Percentiles rank a stretch among this genome's conserved stretches.
phyloP scores from a whole-genome alignment of 2,329 filamentous ascomycete species.

The Remersonia thermophila region DNA sequence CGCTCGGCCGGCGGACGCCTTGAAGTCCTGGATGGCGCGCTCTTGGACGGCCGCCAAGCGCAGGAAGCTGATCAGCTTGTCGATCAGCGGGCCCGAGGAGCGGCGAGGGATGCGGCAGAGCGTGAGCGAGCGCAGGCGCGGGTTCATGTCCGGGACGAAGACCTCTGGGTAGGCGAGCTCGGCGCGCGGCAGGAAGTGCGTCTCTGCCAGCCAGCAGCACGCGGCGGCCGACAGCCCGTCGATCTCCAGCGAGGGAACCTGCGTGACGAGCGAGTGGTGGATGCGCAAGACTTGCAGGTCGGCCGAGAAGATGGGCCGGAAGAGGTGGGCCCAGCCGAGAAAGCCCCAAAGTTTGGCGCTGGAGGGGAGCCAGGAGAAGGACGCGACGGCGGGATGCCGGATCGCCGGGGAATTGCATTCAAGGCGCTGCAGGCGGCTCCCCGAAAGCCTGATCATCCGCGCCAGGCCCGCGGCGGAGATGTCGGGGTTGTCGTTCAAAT shows the following conservation, averaged over 20 bases:
- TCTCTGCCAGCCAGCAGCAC: conserved; percentile 33
- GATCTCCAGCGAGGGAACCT: conserved; percentile 33
- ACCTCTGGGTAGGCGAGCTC: conserved; percentile 34
- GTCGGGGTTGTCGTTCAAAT: conserved; percentile 34
- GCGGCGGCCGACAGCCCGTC: conserved; percentile 25
- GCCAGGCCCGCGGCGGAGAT: conserved; percentile 33
- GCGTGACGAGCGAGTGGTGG: conserved; percentile 49
- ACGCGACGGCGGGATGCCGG: conserved; percentile 4
- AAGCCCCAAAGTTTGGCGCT: conserved; percentile 29
- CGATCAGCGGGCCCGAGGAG: conserved; percentile 37
- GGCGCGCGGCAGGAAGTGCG: conserved; percentile 28
- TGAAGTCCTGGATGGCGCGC: conserved; percentile 26
- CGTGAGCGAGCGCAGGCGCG: conserved; percentile 39
- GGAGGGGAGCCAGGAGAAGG: conserved; percentile 19
- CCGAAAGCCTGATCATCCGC: conserved; percentile 29
- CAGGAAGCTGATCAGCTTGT: conserved; percentile 37
- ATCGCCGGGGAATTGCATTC: conserved; percentile 35
- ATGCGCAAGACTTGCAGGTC: conserved; percentile 41
- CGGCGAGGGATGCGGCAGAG: conserved; percentile 42
- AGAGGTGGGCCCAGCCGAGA: conserved; percentile 32
- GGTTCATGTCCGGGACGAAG: conserved; percentile 44
- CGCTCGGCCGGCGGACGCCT: conserved; percentile 19
- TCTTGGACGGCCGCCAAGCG: conserved; percentile 37
- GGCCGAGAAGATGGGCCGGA: conserved; percentile 40
- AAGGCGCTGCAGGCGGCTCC: conserved; percentile 39